Evolutionary conservation across 2,329 filamentous ascomycete genomes (phyloP).

Genomic region (Botrytis fabae): DNA sequence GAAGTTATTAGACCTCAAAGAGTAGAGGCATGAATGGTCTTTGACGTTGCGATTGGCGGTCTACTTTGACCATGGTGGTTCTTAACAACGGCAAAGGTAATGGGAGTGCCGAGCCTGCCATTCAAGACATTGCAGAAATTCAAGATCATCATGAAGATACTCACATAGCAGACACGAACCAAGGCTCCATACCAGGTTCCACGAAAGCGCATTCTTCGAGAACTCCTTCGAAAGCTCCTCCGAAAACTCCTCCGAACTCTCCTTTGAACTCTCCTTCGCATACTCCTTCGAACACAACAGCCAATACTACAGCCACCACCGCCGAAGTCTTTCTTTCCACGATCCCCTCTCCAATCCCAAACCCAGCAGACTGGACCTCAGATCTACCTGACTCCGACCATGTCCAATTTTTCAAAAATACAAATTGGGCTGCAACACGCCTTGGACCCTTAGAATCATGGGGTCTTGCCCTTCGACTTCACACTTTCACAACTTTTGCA

Average conservation of each 20-base stretch:
- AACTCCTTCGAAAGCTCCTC: not conserved
- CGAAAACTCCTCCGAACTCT: not conserved
- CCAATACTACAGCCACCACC: not conserved
- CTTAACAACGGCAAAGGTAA: not conserved
- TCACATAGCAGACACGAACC: not conserved
- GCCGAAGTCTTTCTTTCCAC: not conserved
- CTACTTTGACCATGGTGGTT: conserved; percentile 1
- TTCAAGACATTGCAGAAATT: not conserved
- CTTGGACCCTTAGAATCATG: conserved; percentile 33
- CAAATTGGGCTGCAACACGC: conserved; percentile 31
- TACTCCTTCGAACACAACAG: too few species aligned
- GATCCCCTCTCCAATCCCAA: not conserved
- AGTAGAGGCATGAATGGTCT: not conserved
- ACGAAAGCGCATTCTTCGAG: not conserved
- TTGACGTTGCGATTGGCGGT: not conserved
- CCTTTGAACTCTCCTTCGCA: too few species aligned
- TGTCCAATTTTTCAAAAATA: conserved; percentile 30
- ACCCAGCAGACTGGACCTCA: conserved; percentile 27
- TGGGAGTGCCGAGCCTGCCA: not conserved
- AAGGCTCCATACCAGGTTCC: not conserved
- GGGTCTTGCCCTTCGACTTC: conserved; percentile 30
- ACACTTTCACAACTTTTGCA: conserved; percentile 32
- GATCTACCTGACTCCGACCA: conserved; percentile 32
- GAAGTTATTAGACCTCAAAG: not conserved
- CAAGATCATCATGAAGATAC: not conserved